Conservation (phyloP, 139 green algal species). For the Choricystis sp. region DNA sequence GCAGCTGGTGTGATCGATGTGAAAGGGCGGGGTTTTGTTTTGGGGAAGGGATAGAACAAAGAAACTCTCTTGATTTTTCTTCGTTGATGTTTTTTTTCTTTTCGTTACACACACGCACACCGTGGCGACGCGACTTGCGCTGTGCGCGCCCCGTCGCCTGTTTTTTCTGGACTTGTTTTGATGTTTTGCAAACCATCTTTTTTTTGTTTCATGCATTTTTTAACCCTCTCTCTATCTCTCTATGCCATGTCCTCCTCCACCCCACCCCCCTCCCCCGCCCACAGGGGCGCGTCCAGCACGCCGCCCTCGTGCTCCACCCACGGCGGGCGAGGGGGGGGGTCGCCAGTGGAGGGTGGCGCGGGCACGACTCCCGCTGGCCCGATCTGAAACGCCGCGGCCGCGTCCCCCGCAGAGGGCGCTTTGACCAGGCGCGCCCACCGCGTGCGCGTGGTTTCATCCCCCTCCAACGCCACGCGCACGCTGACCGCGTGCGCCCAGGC, state of each 20-base stretch:
- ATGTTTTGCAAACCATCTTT: not conserved
- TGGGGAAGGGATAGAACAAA: not conserved
- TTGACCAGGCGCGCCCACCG: not conserved
- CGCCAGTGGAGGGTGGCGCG: not conserved
- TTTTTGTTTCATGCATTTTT: not conserved
- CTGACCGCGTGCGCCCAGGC: not conserved
- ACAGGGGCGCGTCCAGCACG: not conserved
- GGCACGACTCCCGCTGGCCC: not conserved
- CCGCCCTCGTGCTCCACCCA: not conserved
- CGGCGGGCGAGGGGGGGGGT: no score
- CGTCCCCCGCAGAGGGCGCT: not conserved
- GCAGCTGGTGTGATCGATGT: slow-evolving; percentile 30
- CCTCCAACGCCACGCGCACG: not conserved
- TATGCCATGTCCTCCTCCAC: not conserved
- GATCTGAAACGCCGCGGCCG: not conserved
- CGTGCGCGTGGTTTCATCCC: not conserved
- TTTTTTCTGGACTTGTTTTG: not conserved
- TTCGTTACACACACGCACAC: not conserved
- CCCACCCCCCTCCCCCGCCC: no score
- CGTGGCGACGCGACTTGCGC: not conserved
- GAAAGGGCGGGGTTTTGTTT: not conserved
- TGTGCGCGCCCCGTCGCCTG: not conserved
- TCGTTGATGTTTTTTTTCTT: not conserved
- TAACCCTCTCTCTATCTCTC: not conserved
- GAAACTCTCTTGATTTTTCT: slow-evolving; percentile 5